phyloP scores from a whole-genome alignment of 495 filamentous ascomycete genomes.

The Cercophora scortea region DNA sequence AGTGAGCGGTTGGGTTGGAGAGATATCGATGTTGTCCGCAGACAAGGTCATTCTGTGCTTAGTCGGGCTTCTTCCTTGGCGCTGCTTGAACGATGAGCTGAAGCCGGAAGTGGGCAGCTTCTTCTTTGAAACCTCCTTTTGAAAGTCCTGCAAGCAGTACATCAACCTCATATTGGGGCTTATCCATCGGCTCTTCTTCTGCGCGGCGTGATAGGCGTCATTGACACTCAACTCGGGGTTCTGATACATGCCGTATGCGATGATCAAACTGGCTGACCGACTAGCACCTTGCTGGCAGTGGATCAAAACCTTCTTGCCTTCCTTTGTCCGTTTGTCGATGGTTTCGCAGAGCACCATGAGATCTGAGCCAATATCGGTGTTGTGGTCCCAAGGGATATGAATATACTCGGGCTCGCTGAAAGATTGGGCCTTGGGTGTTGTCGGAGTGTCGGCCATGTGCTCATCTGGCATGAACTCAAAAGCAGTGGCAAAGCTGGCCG shows the following conservation, averaged over 20 bases:
- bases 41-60: slow-evolving; percentile 47
- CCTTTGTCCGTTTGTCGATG: slow-evolving; percentile 68
- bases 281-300: slow-evolving; percentile 97
- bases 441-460: slow-evolving; percentile 33
- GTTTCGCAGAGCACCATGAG: slow-evolving; percentile 75
- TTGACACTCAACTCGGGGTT: slow-evolving; percentile 82
- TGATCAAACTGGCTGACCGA: slow-evolving; percentile 91
- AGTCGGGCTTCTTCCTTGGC: slow-evolving; percentile 37
- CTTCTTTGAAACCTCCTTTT: slow-evolving; percentile 54
- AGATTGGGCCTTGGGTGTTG: slow-evolving; percentile 50
- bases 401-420: slow-evolving; percentile 76
- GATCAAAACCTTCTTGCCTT: slow-evolving; percentile 81
- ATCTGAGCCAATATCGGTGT: slow-evolving; percentile 88
- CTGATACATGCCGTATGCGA: slow-evolving; percentile 92
- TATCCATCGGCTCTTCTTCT: slow-evolving; percentile 87
- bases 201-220: slow-evolving; percentile 86
- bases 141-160: slow-evolving; percentile 93
- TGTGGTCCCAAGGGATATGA: slow-evolving; percentile 96
- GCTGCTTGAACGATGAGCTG: slow-evolving; percentile 21
- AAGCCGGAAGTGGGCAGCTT: slow-evolving; percentile 33
- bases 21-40: slow-evolving; percentile 37
- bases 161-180: slow-evolving; percentile 98
- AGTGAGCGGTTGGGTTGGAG: slow-evolving; percentile 40
- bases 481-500: slow-evolving; percentile 64
- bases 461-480: slow-evolving; percentile 48